Conservation (phyloP, 306 rosid genomes). For the Vigna hirtella region DNA sequence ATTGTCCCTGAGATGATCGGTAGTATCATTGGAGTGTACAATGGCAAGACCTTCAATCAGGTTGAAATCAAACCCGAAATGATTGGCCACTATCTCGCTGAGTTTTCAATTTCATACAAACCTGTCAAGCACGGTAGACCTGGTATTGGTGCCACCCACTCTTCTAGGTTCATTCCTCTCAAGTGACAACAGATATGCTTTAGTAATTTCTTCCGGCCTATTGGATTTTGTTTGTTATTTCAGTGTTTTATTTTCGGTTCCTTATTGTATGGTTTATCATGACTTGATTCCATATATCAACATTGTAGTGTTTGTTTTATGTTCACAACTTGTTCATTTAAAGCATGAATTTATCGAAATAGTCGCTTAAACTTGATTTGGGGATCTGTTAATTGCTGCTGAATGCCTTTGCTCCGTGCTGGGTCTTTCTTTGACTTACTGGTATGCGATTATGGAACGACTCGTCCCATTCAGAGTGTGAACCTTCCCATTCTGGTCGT, state of each 20-base stretch:
- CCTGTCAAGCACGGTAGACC: slow-evolving; percentile 98
- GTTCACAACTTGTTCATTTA: background rate
- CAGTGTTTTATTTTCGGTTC: slow-evolving; percentile 2
- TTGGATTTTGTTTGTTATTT: slow-evolving; percentile 50
- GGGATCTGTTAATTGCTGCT: background rate
- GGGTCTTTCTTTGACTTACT: background rate
- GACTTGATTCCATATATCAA: slow-evolving; percentile 4
- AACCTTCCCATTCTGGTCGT: too few species aligned
- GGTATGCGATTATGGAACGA: background rate
- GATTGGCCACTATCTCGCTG: slow-evolving; percentile 93
- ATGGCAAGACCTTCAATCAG: slow-evolving; percentile 91
- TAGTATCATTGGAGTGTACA: slow-evolving; percentile 87
- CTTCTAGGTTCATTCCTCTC: slow-evolving; percentile 96
- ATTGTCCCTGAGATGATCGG: slow-evolving; percentile 97
- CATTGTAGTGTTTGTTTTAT: slow-evolving; percentile 1
- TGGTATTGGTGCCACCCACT: slow-evolving; percentile 99
- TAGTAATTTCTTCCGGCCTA: background rate
- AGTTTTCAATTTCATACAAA: slow-evolving; percentile 92
- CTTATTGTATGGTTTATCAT: slow-evolving; percentile 1
- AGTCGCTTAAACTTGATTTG: background rate
- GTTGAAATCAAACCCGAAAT: slow-evolving; percentile 94
- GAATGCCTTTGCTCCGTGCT: background rate
- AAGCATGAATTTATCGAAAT: background rate
- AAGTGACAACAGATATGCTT: slow-evolving; percentile 57
- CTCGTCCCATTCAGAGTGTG: background rate